These are phyloP conservation scores for Clarireedia hainanense DNA, from an alignment of 2,329 filamentous ascomycete species.

Conservation along the genomic window DNA sequence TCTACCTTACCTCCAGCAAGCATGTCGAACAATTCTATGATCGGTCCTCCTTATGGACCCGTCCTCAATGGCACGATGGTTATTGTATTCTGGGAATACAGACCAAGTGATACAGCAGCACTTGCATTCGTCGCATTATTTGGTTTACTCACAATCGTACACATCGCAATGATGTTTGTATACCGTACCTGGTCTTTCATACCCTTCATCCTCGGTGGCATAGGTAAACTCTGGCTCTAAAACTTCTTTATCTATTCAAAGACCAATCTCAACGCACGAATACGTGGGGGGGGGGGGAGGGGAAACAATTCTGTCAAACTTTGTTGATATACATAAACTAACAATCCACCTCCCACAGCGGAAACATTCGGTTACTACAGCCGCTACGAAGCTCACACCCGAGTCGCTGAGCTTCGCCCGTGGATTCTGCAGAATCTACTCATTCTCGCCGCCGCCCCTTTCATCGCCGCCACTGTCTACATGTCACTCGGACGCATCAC, in stretches of 20 bases:
- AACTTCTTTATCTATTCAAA: too few species aligned
- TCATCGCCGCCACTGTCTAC: conserved; percentile 39
- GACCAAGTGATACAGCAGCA: conserved; percentile 11
- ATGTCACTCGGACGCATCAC: conserved; percentile 38
- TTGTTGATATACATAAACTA: background rate
- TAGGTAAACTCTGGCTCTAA: conserved; percentile 5
- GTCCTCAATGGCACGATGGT: too few species aligned
- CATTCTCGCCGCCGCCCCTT: conserved; percentile 35
- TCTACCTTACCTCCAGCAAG: too few species aligned
- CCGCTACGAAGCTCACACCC: background rate
- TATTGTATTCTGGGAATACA: conserved; percentile 4
- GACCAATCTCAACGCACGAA: too few species aligned
- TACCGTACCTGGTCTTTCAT: conserved; percentile 15
- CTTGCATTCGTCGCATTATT: conserved; percentile 16
- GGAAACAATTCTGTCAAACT: too few species aligned
- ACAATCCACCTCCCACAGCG: background rate
- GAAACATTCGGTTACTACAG: conserved; percentile 14
- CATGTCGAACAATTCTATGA: too few species aligned
- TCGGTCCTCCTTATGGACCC: too few species aligned
- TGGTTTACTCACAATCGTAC: conserved; percentile 6
- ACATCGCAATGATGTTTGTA: conserved; percentile 14
- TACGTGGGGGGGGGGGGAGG: too few species aligned
- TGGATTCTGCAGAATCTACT: conserved; percentile 36
- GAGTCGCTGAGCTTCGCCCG: conserved; percentile 14
- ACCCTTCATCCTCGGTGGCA: conserved; percentile 13